Base-by-base conservation (phyloP, 2,329 filamentous ascomycete genomes). In the Acrocalymma vagum region DNA sequence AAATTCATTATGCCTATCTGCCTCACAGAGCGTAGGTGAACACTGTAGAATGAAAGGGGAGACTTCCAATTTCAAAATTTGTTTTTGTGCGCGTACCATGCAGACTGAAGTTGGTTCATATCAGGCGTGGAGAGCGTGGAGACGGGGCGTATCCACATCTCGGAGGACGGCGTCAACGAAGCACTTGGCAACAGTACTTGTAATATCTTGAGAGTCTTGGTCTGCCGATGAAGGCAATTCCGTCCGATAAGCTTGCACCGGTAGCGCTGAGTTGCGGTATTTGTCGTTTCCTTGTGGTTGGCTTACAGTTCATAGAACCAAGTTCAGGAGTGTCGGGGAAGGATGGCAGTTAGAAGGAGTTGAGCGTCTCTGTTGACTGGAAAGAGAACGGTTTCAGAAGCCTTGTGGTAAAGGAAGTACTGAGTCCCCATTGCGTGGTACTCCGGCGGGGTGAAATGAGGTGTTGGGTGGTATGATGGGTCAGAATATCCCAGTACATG, bases 101-200 rank as follows among this genome's bases (percentile, higher is more conserved):
- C 93, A 93, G 0, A 85, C 88, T 1, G 88, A 87, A 26, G 93
- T 83, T 5, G 88, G 83, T 65, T 89, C 90, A 42, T 38, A 8
- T 26, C 29, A 30, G 20, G 11, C 11, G 14, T 21, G 32, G 32
- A 34, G 18, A 28, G 38, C 43, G 20, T 27, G 42, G 38, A 88
- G 83, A 45, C 85, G 88, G 63, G 93, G 88, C 0, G 87, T 90
- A 61, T 93, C 88, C 17, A 92, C 84, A 33, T 88, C 88, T 26
- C 88, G 84, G 1, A 93, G 79, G 55, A 93, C 88, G 9, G 88
- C 88, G 23, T 82, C 81, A 1, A 92, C 78, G 1, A 93, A 81
- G 48, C 84, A 87, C 46, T 73, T 71, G n/a, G 87, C 83, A 9
- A 91, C 72, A 23, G 83, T 82, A 4, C 70, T 50, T 11, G 88